phyloP scores from a whole-genome alignment of 495 filamentous ascomycete genomes.

The Pyrenopolyporus hunteri region DNA sequence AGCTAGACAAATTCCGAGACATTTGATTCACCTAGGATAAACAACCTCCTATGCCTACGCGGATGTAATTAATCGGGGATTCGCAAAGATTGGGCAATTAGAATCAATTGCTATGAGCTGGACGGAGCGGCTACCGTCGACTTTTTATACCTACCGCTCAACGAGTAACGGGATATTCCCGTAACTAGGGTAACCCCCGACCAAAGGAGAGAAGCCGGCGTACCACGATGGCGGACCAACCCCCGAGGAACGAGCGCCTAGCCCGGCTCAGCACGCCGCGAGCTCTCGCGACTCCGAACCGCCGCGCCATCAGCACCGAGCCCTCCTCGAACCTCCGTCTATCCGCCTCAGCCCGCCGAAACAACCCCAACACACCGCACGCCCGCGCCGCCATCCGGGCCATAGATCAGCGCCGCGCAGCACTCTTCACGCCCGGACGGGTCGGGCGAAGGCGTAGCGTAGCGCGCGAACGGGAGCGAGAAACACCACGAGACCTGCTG shows the following conservation, averaged over 20 bases:
- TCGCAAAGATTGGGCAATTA: background rate
- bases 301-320: conserved; percentile 43
- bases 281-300: conserved; percentile 42
- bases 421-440: conserved; percentile 72
- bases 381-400: conserved; percentile 67
- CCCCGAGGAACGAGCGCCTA: conserved; percentile 9
- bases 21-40: no score
- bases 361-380: conserved; percentile 68
- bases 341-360: conserved; percentile 48
- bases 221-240: conserved; percentile 34
- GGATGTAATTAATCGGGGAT: background rate
- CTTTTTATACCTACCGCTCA: no score
- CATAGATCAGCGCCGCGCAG: conserved; percentile 73
- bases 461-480: conserved; percentile 63
- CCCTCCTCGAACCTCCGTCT: conserved; percentile 41
- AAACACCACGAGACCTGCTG: conserved; percentile 76
- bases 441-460: conserved; percentile 66
- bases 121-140: background rate
- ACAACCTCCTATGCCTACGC: no score
- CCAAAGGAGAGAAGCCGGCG: background rate
- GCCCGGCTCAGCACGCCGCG: conserved; percentile 33
- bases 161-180: no score
- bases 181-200: no score
- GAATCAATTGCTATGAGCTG: conserved; percentile 11
- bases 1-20: background rate